Evolutionary conservation across 2,329 filamentous ascomycete species (phyloP).

Genomic region (Sphaceloma murrayae): DNA sequence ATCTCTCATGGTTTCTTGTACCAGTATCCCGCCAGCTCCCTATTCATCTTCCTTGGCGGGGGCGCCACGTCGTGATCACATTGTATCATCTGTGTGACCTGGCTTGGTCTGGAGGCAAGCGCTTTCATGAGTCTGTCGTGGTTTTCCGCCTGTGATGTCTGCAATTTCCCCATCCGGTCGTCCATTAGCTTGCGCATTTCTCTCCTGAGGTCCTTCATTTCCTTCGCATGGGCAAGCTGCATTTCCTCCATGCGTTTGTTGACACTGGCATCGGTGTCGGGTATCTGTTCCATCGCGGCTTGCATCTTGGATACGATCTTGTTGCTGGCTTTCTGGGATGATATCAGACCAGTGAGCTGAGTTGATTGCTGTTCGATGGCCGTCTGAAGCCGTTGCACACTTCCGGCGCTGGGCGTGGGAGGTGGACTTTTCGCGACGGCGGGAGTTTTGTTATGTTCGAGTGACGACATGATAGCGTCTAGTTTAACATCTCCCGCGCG

Average conservation of each 20-base stretch:
- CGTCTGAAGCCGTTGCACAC: slow-evolving; percentile 18
- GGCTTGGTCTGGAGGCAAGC: slow-evolving; percentile 2
- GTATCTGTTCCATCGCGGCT: not conserved
- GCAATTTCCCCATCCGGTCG: slow-evolving; percentile 5
- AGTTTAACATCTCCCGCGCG: slow-evolving; percentile 17
- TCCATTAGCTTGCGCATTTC: slow-evolving; percentile 14
- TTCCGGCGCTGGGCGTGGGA: slow-evolving; percentile 15
- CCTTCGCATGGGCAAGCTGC: slow-evolving; percentile 14
- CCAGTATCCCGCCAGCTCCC: slow-evolving; percentile 18
- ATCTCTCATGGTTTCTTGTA: slow-evolving; percentile 15
- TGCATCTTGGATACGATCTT: slow-evolving; percentile 15
- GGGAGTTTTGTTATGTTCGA: slow-evolving; percentile 1
- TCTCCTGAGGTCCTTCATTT: slow-evolving; percentile 8
- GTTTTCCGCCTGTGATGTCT: slow-evolving; percentile 1
- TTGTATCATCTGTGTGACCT: slow-evolving; percentile 4
- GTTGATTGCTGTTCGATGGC: slow-evolving; percentile 18
- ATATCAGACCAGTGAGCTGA: slow-evolving; percentile 10
- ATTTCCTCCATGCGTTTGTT: slow-evolving; percentile 13
- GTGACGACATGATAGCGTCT: slow-evolving; percentile 11
- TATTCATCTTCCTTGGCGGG: slow-evolving; percentile 19
- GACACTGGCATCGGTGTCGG: not conserved
- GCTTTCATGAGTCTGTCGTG: slow-evolving; percentile 12
- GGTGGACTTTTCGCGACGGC: not conserved
- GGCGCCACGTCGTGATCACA: slow-evolving; percentile 18
- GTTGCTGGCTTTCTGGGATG: slow-evolving; percentile 14